Conservation (phyloP, 257 asterid genomes). For the Plantago elongata region DNA sequence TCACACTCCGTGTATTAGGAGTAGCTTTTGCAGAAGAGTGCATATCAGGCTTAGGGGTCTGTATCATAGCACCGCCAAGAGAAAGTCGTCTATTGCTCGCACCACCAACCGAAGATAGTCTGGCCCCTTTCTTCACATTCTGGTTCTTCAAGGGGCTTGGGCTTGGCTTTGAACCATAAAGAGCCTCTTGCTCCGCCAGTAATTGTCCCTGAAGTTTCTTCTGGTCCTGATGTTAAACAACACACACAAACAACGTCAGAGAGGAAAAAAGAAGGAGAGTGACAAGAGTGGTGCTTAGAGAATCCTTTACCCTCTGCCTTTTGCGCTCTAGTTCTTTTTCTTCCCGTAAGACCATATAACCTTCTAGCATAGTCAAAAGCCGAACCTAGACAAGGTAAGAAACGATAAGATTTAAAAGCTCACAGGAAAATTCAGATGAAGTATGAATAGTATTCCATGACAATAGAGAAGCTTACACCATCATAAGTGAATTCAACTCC, state of each 20-base stretch:
- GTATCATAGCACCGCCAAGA: conserved; percentile 47
- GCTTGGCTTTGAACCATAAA: conserved; percentile 59
- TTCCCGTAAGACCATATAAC: conserved; percentile 58
- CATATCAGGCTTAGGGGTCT: conserved; percentile 44
- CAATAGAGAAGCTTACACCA: conserved; percentile 53
- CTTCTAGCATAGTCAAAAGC: conserved; percentile 84
- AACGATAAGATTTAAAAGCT: not conserved
- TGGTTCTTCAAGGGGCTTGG: conserved; percentile 66
- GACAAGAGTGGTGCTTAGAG: not conserved
- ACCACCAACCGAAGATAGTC: conserved; percentile 51
- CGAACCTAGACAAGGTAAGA: conserved; percentile 44
- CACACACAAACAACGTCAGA: not conserved
- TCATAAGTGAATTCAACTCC: conserved; percentile 75
- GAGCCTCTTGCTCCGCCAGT: conserved; percentile 52
- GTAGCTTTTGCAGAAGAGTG: conserved; percentile 39
- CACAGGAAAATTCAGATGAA: not conserved
- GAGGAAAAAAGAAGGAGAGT: conserved; percentile 4
- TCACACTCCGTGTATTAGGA: conserved; percentile 40
- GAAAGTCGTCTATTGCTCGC: conserved; percentile 48
- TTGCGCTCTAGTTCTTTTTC: conserved; percentile 88
- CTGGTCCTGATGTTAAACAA: conserved; percentile 60
- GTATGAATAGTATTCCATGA: conserved; percentile 1
- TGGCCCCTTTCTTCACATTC: conserved; percentile 46
- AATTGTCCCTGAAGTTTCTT: conserved; percentile 63
- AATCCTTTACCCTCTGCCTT: conserved; percentile 65